Percentiles rank a stretch among this genome's conserved stretches.
These are phyloP conservation scores for Oryza brachyantha DNA, from an alignment of 176 grass and related monocot genomes.

Conservation along the genomic window DNA sequence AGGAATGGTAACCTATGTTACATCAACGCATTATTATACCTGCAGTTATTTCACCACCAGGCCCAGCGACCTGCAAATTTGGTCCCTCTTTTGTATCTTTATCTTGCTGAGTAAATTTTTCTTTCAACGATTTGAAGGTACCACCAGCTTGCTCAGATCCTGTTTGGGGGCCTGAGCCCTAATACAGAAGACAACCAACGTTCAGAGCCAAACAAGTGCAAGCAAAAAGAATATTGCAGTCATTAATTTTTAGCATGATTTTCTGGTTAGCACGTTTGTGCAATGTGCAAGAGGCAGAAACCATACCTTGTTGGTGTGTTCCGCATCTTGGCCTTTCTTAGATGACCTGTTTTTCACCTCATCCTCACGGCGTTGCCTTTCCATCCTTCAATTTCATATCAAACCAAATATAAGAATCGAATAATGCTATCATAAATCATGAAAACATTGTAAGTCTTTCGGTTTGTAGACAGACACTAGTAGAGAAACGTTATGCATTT, in stretches of 20 bases:
- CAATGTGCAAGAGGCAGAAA: slow-evolving; percentile 26
- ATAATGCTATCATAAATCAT: slow-evolving; percentile 8
- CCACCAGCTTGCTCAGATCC: slow-evolving; percentile 63
- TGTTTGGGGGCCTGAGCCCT: slow-evolving; percentile 76
- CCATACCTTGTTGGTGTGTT: slow-evolving; percentile 65
- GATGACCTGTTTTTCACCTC: slow-evolving; percentile 77
- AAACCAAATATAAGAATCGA: slow-evolving; percentile 16
- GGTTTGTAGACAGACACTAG: background rate
- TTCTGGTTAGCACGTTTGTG: slow-evolving; percentile 4
- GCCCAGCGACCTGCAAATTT: slow-evolving; percentile 81
- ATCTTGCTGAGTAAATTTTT: slow-evolving; percentile 78
- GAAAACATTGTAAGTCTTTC: background rate
- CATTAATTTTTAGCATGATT: background rate
- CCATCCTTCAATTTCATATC: slow-evolving; percentile 58
- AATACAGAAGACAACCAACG: slow-evolving; percentile 29
- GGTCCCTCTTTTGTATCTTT: slow-evolving; percentile 83
- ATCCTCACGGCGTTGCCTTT: slow-evolving; percentile 81
- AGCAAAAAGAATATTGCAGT: background rate
- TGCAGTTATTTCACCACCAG: slow-evolving; percentile 84
- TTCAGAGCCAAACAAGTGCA: slow-evolving; percentile 18
- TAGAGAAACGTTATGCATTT: slow-evolving; percentile 16
- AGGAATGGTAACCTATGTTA: background rate
- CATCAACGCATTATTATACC: slow-evolving; percentile 35
- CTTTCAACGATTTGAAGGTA: slow-evolving; percentile 70
- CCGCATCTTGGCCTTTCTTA: slow-evolving; percentile 81